These are phyloP conservation scores for Moesziomyces sp. DNA, from an alignment of 1,284 basidiomycete genomes.

Conservation along the genomic window DNA sequence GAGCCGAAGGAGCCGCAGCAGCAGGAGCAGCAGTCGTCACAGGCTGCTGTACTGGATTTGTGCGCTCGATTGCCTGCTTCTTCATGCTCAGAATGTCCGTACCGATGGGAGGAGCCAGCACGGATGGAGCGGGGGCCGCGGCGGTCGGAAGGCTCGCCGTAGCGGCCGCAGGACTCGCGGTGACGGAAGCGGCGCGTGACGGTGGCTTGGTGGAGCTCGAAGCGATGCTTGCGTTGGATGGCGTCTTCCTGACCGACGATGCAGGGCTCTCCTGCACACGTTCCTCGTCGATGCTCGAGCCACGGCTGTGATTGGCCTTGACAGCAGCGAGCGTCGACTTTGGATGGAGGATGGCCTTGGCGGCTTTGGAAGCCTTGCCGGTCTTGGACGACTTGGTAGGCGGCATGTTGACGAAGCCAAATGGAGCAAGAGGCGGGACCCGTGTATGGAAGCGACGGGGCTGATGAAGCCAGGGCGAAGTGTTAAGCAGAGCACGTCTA, in stretches of 20 bases:
- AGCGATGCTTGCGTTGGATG: slow-evolving; percentile 28
- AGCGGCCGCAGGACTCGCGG: slow-evolving; percentile 5
- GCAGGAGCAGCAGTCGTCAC: neutral
- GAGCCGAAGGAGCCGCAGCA: neutral
- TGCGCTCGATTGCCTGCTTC: slow-evolving; percentile 11
- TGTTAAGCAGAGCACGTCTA: too few species aligned
- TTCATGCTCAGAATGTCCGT: slow-evolving; percentile 22
- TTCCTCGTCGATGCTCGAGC: slow-evolving; percentile 5
- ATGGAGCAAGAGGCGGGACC: too few species aligned
- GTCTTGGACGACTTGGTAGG: slow-evolving; percentile 17
- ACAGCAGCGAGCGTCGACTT: slow-evolving; percentile 31
- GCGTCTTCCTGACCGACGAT: slow-evolving; percentile 19
- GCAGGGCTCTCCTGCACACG: slow-evolving; percentile 2
- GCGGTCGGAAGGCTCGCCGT: slow-evolving; percentile 7
- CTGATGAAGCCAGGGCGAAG: too few species aligned
- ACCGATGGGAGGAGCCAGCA: slow-evolving; percentile 19
- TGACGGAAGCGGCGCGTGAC: slow-evolving; percentile 10
- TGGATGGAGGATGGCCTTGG: slow-evolving; percentile 41
- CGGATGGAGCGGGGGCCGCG: slow-evolving; percentile 4
- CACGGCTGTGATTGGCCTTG: slow-evolving; percentile 13
- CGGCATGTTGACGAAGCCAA: slow-evolving; percentile 11
- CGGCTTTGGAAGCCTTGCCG: slow-evolving; percentile 31
- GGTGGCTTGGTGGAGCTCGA: slow-evolving; percentile 15
- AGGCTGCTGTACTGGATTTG: neutral
- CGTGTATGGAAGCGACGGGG: too few species aligned